Evolutionary conservation across 495 filamentous ascomycete genomes (phyloP), one percentile per base, ranked within the genome.

Genomic region (Penicillium waksmanii): DNA sequence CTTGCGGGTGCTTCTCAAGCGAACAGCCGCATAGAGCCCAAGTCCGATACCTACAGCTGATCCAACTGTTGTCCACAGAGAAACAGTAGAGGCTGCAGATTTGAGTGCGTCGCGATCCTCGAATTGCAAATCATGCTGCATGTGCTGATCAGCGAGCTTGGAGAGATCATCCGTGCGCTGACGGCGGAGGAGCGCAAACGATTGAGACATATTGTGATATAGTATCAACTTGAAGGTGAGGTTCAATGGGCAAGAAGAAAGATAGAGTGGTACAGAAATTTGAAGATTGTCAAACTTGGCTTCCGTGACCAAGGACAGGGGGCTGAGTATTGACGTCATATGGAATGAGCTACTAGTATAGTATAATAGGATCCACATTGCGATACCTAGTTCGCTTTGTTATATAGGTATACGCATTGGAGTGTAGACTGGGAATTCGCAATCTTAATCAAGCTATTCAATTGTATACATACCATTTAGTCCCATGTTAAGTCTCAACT

Each of bases 111-210:
- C 82, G 61, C 87, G 86, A 65, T 91, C 87, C 12, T 78, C 72
- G 58, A 80, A 61, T 13, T 72, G 69, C 27, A 89, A 80, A 61
- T 89, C 87, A 55, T 87, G 79, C 54, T 89, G 75, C 34, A 87
- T 54, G 71, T 89, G 88, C 52, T 85, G 67, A 57, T 89, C 84
- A 31, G 85, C 86, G 11, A 91, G 79, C 23, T 74, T 69, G 53
- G 72, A 68, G 19, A 90, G 79, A 35, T 87, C 83, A 51, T 82
- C 68, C 56, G 75, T 76, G 48, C 81, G 72, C 51, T 73, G 74
- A 57, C 75, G 78, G 53, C 87, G 84, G 66, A 87, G 77, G 49
- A 80, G 61, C 50, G 86, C 83, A 49, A 89, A 68, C 1, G 82
- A 83, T 51, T 85, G 80, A 27, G 46, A 13, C 46, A 48, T 48